Evolutionary conservation across 202 grass and related monocot genomes (phyloP), one percentile per base, ranked within the genome.

Genomic region (Zizania palustris): DNA sequence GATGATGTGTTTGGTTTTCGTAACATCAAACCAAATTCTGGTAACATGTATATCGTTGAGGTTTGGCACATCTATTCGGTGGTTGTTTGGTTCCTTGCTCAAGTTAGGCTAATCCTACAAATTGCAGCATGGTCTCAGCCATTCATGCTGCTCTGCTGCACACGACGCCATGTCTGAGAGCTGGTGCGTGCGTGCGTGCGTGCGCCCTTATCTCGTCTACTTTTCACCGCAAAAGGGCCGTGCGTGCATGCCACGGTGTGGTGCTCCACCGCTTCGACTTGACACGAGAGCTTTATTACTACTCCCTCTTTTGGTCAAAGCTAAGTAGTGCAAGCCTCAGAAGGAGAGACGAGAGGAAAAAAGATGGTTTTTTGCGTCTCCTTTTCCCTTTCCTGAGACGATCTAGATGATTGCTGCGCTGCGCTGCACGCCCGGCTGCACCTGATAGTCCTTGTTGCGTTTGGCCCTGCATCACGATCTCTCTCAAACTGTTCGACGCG

Each of bases 401-500:
- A 63, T 40, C 68, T 43, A 69, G 64, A 83, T 79, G 74, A 83
- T 83, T 77, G 69, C 71, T 45, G 12, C 71, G 69, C 71, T 45
- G 12, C 71, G 74, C 68, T 61, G 74, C 85, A 87, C 60, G 73
- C 85, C 55, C 36, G 0, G 3, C 36, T 49, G 65, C 34, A 15
- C 56, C 36, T 28, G 28, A 28, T 12, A 18, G 72, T 86, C 85
- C 73, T 60, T 1, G 60, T 16, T 16, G 67, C 34, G 67, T 56
- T 68, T 87, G 61, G 28, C 37, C 28, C 65, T 10, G 28, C 0
- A 48, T 9, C 58, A 48, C 3, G 59, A 65, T 81, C 33, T 65
- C 14, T 1, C 18, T 75, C 65, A n/a, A n/a, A 40, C 58, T 54
- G 84, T 60, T 73, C 65, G 66, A n/a, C n/a, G n/a, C n/a, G n/a